These are phyloP conservation scores for Picochlorum costavermella DNA, from an alignment of 139 green algal genomes.

Conservation along the genomic window DNA sequence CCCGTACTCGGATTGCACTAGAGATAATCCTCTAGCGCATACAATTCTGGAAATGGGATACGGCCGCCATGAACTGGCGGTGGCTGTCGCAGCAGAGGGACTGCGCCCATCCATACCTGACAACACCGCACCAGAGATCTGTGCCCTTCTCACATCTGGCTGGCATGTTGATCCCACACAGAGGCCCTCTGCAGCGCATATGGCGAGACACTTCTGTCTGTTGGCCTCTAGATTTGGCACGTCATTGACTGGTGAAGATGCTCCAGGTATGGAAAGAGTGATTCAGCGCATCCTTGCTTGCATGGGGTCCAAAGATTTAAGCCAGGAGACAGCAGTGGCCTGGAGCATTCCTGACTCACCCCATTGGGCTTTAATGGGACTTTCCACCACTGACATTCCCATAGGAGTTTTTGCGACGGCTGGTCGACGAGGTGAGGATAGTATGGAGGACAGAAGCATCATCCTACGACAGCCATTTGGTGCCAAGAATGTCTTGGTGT, in stretches of 20 bases:
- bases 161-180: slow-evolving; percentile 46
- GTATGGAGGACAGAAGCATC: slow-evolving; percentile 74
- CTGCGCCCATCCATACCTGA: slow-evolving; percentile 57
- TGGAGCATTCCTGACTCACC: not conserved
- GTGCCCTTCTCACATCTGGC: slow-evolving; percentile 43
- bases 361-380: not conserved
- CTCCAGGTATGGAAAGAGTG: too few species aligned
- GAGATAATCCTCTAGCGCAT: slow-evolving; percentile 77
- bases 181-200: slow-evolving; percentile 35
- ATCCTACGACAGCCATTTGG: slow-evolving; percentile 20
- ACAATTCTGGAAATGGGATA: slow-evolving; percentile 88
- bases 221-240: not conserved
- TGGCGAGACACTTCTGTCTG: slow-evolving; percentile 18
- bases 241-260: not conserved
- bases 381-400: not conserved
- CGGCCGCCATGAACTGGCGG: slow-evolving; percentile 70
- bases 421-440: slow-evolving; percentile 26
- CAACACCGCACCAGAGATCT: slow-evolving; percentile 20
- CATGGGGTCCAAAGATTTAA: not conserved
- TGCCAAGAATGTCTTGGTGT: not conserved
- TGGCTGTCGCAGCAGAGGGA: slow-evolving; percentile 68
- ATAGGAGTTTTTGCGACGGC: slow-evolving; percentile 31
- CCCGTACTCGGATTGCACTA: slow-evolving; percentile 69
- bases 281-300: too few species aligned
- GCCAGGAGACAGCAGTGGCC: not conserved